Conservation (phyloP, 352 stramenopile genomes). For the Pythium chondricola region DNA sequence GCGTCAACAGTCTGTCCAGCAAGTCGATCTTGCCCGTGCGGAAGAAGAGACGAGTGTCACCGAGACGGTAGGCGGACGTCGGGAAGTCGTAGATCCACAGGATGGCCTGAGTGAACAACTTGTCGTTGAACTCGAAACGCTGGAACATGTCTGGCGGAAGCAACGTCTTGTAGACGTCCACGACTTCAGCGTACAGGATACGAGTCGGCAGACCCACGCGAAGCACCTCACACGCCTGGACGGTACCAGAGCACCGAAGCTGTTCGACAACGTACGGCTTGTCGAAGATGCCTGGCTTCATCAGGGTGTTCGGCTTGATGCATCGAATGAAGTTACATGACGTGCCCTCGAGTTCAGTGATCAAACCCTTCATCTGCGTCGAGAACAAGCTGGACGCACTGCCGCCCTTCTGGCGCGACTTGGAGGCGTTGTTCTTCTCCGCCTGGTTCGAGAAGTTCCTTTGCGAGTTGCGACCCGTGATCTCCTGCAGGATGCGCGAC, state of each 20-base stretch:
- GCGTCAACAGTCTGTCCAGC: constrained; percentile 68
- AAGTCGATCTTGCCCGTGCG: constrained; percentile 82
- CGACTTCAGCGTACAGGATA: constrained; percentile 81
- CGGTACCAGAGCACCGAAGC: constrained; percentile 61
- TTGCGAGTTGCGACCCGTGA: constrained; percentile 51
- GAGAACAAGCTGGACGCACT: constrained; percentile 71
- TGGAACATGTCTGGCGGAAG: constrained; percentile 57
- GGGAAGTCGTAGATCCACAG: constrained; percentile 74
- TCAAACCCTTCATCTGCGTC: constrained; percentile 83
- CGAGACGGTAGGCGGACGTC: constrained; percentile 66
- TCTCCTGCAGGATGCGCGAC: constrained; percentile 63
- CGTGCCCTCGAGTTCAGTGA: constrained; percentile 76
- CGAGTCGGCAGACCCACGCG: constrained; percentile 76
- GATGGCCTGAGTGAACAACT: constrained; percentile 83
- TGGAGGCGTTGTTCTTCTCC: constrained; percentile 49
- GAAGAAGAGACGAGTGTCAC: constrained; percentile 81
- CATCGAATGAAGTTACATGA: constrained; percentile 93
- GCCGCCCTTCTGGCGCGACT: constrained; percentile 49
- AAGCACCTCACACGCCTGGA: constrained; percentile 79
- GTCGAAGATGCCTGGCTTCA: constrained; percentile 81
- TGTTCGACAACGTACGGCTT: constrained; percentile 73
- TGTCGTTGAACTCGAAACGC: constrained; percentile 78
- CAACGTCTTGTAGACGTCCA: constrained; percentile 73
- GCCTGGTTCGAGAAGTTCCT: constrained; percentile 29
- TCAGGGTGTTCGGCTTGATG: constrained; percentile 95